These are phyloP conservation scores for Mucor sp. DNA, from an alignment of 371 early-diverging fungal genomes.

Conservation along the genomic window DNA sequence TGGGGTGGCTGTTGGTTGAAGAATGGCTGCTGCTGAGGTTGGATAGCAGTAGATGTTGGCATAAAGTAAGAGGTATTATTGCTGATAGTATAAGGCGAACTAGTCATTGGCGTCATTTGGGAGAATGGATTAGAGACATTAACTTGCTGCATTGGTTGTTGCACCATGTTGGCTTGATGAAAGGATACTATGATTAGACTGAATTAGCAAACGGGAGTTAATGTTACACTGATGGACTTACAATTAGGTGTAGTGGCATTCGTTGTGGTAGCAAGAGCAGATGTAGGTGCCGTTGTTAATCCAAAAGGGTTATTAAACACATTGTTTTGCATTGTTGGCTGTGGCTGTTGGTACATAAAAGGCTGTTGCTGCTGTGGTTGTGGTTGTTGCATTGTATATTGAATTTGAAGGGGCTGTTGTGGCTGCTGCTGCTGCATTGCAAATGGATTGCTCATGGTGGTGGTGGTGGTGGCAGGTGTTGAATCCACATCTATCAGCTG, in stretches of 20 bases:
- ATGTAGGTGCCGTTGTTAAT: background rate
- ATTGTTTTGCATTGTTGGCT: background rate
- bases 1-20: slow-evolving; percentile 2
- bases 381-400: slow-evolving; percentile 21
- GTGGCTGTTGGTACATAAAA: slow-evolving; percentile 5
- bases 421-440: slow-evolving; percentile 5
- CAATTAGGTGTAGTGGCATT: background rate
- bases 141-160: background rate
- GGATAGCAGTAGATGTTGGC: background rate
- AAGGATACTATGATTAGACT: background rate
- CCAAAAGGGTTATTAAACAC: slow-evolving; percentile 9
- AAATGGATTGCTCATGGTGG: background rate
- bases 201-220: background rate
- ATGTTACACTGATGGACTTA: slow-evolving; percentile 2
- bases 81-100: slow-evolving; percentile 1
- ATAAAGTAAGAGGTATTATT: slow-evolving; percentile 7
- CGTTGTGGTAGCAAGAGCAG: background rate
- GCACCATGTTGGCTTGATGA: background rate
- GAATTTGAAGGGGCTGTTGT: background rate
- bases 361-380: slow-evolving; percentile 14
- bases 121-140: slow-evolving; percentile 22
- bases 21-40: background rate
- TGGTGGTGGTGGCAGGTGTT: background rate
- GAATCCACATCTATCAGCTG: slow-evolving; percentile 1
- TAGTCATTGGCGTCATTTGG: slow-evolving; percentile 16